These are phyloP conservation scores for Globisporangium viniferum DNA, from an alignment of 352 stramenopile genomes.

Conservation along the genomic window DNA sequence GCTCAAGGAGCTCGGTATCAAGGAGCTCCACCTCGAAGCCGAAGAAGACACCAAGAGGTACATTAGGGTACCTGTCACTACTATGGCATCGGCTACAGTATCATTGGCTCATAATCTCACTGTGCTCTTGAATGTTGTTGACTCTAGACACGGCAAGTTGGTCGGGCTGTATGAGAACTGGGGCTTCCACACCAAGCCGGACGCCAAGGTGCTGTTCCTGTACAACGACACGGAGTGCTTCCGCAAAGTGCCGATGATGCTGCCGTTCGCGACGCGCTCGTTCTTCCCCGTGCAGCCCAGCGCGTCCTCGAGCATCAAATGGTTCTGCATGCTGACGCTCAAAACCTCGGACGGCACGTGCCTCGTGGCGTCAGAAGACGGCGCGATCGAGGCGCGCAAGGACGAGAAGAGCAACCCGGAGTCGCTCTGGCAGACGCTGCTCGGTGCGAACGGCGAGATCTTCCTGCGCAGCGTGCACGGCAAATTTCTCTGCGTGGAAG, in stretches of 20 bases:
- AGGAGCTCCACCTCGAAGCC: constrained; percentile 51
- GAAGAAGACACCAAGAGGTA: constrained; percentile 63
- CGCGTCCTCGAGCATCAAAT: constrained; percentile 24
- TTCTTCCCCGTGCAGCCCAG: constrained; percentile 41
- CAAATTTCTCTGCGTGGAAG: constrained; percentile 84
- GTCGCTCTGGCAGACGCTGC: constrained; percentile 73
- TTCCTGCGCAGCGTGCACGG: constrained; percentile 73
- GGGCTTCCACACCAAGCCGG: constrained; percentile 51
- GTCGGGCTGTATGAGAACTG: constrained; percentile 71
- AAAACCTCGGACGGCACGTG: constrained; percentile 62
- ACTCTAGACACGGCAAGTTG: constrained; percentile 40
- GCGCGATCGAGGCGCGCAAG: constrained; percentile 41
- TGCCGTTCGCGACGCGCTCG: constrained; percentile 33
- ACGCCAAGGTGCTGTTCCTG: constrained; percentile 73
- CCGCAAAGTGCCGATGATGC: constrained; percentile 80
- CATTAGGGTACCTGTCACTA: not conserved
- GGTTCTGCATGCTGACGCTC: constrained; percentile 80
- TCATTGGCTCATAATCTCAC: too few relatives aligned
- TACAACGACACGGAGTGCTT: constrained; percentile 86
- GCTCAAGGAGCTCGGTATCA: constrained; percentile 52
- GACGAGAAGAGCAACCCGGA: constrained; percentile 23
- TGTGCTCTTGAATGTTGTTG: not conserved
- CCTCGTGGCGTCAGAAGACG: constrained; percentile 65
- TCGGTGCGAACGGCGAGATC: constrained; percentile 54
- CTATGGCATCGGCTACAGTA: not conserved